Base-by-base conservation (phyloP, 495 filamentous ascomycete genomes). In the Neurospora sp. region DNA sequence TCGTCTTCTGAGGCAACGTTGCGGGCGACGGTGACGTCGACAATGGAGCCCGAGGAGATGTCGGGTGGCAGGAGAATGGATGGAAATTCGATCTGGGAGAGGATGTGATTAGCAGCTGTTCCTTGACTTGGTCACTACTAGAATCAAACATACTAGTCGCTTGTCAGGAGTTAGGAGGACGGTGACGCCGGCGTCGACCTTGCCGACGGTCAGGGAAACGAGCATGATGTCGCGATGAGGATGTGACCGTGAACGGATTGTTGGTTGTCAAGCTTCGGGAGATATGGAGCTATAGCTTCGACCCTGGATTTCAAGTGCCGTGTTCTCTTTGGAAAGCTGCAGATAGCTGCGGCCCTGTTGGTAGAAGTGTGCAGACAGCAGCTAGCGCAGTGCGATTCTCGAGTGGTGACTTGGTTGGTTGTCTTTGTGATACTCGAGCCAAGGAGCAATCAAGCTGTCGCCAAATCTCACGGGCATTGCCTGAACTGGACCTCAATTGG, bases 151-250 rank as follows among this genome's bases (percentile, higher is more conserved):
- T 89, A 98, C 96, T 77, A 99, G 87, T 76, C 96, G 91, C 85
- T 98, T 98, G 84, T 99, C 96, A 78, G 97, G 92, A 43, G 96
- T 99, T 73, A 99, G 87, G 71, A 99, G 90, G 71, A 99, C 96
- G 69, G 96, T 96, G 78, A 99, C 94, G 82, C 96, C 96, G 77
- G 96, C 96, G 82, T 99, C 96, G 83, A 99, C 96, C 86, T 99
- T 99, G 85, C 96, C 96, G 80, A 99, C 96, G 59, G 96, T 99
- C 80, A 99, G 89, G 66, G 96, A 98, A 85, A 99, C 91, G 77
- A 99, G 86, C 96, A 98, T 99, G 54, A 66, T 66, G 54, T 66
- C 15, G 54, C 54, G 54, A 66, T 66, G 24, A 15, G 28, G 2
- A 66, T 66, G 24, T 62, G 21, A 13, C 4, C 28, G n/a, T 6